Evolutionary conservation across 192 early-diverging fungal genomes (phyloP).

Genomic region (Backusella tarrabulga): DNA sequence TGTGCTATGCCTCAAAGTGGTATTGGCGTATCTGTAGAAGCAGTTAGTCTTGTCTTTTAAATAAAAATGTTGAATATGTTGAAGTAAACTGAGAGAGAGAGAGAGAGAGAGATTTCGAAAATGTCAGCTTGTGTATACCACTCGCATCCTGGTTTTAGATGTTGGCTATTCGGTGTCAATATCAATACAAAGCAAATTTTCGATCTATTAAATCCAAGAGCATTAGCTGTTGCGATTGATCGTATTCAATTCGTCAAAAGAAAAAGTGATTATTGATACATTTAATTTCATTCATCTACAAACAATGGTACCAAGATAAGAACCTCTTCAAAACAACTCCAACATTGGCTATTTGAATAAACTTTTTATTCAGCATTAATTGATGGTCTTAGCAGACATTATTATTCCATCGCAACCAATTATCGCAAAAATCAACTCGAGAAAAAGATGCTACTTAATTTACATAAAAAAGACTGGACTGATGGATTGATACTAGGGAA

Average conservation of each 20-base stretch:
- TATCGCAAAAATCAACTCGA: conserved; percentile 99
- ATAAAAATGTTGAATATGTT: conserved; percentile 99
- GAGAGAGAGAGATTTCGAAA: conserved; percentile 48
- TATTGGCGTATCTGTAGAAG: conserved; percentile 97
- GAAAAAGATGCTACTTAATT: conserved; percentile 97
- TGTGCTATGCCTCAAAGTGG: conserved; percentile 99
- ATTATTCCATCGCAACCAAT: conserved; percentile 99
- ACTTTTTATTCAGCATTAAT: conserved; percentile 98
- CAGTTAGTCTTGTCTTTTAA: conserved; percentile 98
- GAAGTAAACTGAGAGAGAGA: conserved; percentile 94
- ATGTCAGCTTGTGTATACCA: conserved; percentile 99
- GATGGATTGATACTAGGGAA: conserved; percentile 85
- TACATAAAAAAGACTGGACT: conserved; percentile 99
- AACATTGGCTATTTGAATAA: conserved; percentile 99
- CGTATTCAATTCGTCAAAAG: conserved; percentile 98
- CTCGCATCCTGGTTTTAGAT: conserved; percentile 99
- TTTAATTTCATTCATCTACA: conserved; percentile 97
- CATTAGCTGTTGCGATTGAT: conserved; percentile 98
- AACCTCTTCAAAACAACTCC: conserved; percentile 96
- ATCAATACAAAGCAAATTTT: conserved; percentile 98
- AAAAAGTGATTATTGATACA: conserved; percentile 99
- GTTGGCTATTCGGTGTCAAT: conserved; percentile 99
- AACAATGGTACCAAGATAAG: conserved; percentile 77
- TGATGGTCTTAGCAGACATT: conserved; percentile 97
- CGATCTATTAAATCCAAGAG: conserved; percentile 87